Conservation (phyloP, 495 filamentous ascomycete genomes). For the Xylaria bambusicola region DNA sequence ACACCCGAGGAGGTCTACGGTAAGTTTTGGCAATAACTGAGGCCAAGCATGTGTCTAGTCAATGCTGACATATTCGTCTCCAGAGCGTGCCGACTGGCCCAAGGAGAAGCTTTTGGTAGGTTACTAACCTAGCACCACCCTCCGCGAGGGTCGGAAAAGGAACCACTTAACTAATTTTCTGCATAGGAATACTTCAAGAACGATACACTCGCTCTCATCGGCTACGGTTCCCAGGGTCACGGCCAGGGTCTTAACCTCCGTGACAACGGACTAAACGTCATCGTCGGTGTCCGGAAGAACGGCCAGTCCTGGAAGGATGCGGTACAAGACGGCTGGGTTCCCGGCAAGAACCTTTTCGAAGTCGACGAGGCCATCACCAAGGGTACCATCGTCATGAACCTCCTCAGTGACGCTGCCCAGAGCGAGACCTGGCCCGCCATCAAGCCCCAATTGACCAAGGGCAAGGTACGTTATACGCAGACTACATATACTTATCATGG, state of each 20-base stretch:
- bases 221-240: constrained; percentile 97
- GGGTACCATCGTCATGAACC: constrained; percentile 98
- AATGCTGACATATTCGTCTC: constrained; percentile 3
- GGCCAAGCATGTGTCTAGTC: neutral
- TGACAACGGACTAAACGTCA: constrained; percentile 98
- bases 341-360: constrained; percentile 97
- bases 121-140: constrained; percentile 27
- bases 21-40: constrained; percentile 40
- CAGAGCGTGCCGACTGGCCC: constrained; percentile 98
- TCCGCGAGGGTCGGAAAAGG: neutral
- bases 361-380: constrained; percentile 91
- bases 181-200: constrained; percentile 96
- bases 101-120: constrained; percentile 90
- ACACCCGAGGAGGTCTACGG: constrained; percentile 89
- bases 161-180: constrained; percentile 19
- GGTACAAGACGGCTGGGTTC: constrained; percentile 94
- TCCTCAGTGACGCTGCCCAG: constrained; percentile 96
- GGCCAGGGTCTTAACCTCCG: constrained; percentile 98
- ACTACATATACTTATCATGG: constrained; percentile 12
- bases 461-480: constrained; percentile 64
- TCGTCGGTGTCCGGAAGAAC: constrained; percentile 96
- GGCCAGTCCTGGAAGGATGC: constrained; percentile 98
- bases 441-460: constrained; percentile 97
- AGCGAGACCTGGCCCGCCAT: constrained; percentile 96
- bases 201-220: constrained; percentile 97